phyloP scores from a whole-genome alignment of 2,329 filamentous ascomycete genomes.

The Anisogramma anomala region DNA sequence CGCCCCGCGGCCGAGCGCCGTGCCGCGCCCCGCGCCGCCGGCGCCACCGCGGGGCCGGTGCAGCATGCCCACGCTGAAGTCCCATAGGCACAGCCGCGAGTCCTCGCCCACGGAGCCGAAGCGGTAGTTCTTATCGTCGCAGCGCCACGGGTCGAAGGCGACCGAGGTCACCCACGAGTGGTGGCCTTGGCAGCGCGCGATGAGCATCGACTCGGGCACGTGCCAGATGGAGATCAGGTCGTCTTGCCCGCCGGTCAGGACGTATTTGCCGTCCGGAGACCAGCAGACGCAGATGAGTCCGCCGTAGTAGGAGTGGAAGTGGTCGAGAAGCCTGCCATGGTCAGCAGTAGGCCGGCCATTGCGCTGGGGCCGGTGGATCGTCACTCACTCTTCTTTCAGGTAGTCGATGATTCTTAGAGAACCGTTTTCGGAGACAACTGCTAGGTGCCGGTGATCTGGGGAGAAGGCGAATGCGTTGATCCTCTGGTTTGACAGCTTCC shows the following conservation, averaged over 20 bases:
- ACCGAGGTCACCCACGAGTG: constrained; percentile 91
- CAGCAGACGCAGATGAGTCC: constrained; percentile 88
- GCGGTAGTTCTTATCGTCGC: constrained; percentile 87
- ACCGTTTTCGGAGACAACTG: constrained; percentile 85
- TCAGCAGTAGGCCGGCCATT: constrained; percentile 4
- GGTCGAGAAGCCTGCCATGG: constrained; percentile 57
- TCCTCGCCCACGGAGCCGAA: constrained; percentile 96
- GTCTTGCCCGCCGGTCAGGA: constrained; percentile 90
- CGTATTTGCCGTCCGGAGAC: constrained; percentile 94
- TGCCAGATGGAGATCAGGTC: constrained; percentile 96
- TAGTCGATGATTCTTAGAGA: constrained; percentile 85
- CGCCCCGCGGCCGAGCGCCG: constrained; percentile 42
- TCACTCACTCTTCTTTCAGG: constrained; percentile 67
- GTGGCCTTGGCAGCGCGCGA: constrained; percentile 89
- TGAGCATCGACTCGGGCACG: constrained; percentile 66
- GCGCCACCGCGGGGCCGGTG: constrained; percentile 61
- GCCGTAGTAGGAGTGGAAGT: constrained; percentile 88
- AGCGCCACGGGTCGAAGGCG: constrained; percentile 93
- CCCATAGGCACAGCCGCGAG: constrained; percentile 82
- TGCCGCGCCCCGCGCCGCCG: constrained; percentile 28
- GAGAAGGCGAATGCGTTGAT: constrained; percentile 91
- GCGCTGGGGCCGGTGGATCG: neutral
- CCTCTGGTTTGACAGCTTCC: constrained; percentile 83
- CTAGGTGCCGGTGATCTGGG: constrained; percentile 75
- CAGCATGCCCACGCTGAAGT: constrained; percentile 95